Evolutionary conservation across 1,284 basidiomycete species (phyloP).

Genomic region (Ganoderma boninense): DNA sequence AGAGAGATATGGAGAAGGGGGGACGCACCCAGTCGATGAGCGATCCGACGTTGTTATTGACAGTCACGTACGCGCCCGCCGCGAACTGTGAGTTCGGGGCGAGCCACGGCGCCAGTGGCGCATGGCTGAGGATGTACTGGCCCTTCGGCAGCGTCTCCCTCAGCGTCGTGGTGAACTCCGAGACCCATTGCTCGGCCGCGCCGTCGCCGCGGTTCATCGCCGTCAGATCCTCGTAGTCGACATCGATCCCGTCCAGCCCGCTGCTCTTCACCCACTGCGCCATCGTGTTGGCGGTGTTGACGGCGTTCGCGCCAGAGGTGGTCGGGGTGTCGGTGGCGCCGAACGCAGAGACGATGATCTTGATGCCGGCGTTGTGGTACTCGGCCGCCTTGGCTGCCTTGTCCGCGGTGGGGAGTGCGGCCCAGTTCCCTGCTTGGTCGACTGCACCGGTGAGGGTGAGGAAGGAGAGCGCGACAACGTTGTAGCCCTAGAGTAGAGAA

Average conservation of each 20-base stretch:
- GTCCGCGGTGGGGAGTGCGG: conserved; percentile 25
- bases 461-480: conserved; percentile 31
- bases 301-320: conserved; percentile 49
- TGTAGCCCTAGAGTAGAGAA: conserved; percentile 16
- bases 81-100: conserved; percentile 52
- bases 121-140: conserved; percentile 47
- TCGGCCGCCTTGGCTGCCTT: conserved; percentile 49
- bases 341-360: conserved; percentile 57
- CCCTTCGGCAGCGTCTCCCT: conserved; percentile 43
- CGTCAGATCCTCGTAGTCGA: conserved; percentile 64
- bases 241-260: conserved; percentile 61
- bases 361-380: conserved; percentile 56
- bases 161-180: conserved; percentile 50
- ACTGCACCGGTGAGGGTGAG: conserved; percentile 22
- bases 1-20: too few species aligned
- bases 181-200: conserved; percentile 50
- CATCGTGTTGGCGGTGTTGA: conserved; percentile 53
- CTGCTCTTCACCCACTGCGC: conserved; percentile 45
- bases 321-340: conserved; percentile 62
- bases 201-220: conserved; percentile 51
- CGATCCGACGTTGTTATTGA: conserved; percentile 61
- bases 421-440: conserved; percentile 25
- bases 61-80: conserved; percentile 69
- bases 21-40: conserved; percentile 46
- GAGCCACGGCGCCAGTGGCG: conserved; percentile 65